Percentiles rank a stretch among this genome's conserved stretches.
Conservation (phyloP, 1,139 yeast species). For the Geotrichum cucujoidarum region DNA sequence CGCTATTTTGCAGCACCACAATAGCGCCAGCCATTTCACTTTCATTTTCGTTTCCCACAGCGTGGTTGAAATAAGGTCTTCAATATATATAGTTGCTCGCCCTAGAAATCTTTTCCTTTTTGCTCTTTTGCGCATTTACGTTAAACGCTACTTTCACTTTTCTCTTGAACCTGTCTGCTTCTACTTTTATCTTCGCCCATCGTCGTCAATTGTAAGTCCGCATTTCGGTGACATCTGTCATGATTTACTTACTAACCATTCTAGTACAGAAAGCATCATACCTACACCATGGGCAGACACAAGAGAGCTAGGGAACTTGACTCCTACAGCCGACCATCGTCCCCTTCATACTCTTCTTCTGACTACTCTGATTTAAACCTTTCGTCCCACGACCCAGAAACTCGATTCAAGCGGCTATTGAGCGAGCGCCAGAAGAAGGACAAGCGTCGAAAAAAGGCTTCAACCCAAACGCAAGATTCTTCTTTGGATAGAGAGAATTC, state of each 20-base stretch:
- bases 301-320: conserved; percentile 4
- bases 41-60: no score
- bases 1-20: no score
- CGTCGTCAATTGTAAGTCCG: background rate
- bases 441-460: conserved; percentile 8
- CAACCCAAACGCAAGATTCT: background rate
- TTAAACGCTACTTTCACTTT: background rate
- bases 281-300: conserved; percentile 6
- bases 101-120: background rate
- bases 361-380: background rate
- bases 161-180: background rate
- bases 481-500: background rate
- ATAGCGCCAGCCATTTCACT: conserved; percentile 5
- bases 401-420: background rate
- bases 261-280: background rate
- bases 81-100: background rate
- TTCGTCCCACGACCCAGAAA: conserved; percentile 1
- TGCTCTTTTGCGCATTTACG: background rate
- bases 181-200: background rate
- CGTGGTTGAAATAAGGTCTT: no score
- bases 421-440: background rate
- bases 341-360: background rate
- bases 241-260: no score
- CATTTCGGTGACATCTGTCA: background rate
- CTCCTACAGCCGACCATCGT: background rate